Evolutionary conservation across 352 stramenopile genomes (phyloP).

Genomic region (Peronospora belbahrii): DNA sequence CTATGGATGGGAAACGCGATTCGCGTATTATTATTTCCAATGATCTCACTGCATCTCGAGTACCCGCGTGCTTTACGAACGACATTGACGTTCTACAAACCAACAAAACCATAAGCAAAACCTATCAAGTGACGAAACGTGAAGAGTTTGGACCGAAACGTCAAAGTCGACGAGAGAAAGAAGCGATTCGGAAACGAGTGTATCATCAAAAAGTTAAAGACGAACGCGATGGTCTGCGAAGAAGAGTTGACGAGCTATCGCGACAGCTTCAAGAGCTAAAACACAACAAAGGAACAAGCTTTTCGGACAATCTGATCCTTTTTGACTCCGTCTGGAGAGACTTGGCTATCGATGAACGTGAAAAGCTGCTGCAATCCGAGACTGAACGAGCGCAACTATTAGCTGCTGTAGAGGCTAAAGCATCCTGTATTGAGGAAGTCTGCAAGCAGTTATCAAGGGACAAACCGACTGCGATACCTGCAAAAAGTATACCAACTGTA

Average conservation of each 20-base stretch:
- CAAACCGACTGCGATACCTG: background rate
- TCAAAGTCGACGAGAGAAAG: conserved; percentile 9
- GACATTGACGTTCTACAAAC: background rate
- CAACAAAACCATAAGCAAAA: background rate
- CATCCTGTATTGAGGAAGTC: conserved; percentile 7
- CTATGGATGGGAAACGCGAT: background rate
- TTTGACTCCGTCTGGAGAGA: conserved; percentile 1
- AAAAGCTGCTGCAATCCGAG: conserved; percentile 3
- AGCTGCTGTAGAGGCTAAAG: conserved; percentile 2
- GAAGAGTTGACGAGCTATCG: conserved; percentile 7
- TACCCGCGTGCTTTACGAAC: background rate
- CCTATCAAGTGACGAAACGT: background rate
- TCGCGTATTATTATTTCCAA: background rate
- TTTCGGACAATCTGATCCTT: background rate
- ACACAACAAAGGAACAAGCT: background rate
- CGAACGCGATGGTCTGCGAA: conserved; percentile 4
- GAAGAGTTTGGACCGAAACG: background rate
- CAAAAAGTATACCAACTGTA: background rate
- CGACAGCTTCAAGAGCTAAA: conserved; percentile 4
- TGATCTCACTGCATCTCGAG: background rate
- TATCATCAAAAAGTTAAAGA: conserved; percentile 13
- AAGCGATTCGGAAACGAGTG: conserved; percentile 7
- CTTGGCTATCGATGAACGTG: conserved; percentile 3
- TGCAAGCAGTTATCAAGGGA: conserved; percentile 4
- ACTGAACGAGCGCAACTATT: conserved; percentile 11